Base-by-base conservation (phyloP, 2,329 filamentous ascomycete species). In the Fusarium sp. region DNA sequence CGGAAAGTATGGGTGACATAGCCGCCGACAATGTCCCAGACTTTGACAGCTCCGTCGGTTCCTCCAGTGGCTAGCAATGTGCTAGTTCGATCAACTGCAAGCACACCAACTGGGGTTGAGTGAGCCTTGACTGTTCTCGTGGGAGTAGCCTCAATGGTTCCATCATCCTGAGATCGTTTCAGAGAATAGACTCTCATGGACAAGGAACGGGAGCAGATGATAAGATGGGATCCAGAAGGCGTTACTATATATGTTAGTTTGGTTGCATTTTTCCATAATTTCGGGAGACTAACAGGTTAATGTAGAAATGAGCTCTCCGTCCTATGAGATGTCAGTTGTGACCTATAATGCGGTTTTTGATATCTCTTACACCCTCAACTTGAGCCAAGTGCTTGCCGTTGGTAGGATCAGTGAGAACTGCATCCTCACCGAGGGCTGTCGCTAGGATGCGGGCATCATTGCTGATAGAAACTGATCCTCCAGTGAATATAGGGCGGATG, bases 1-100 rank as follows among this genome's bases (percentile, higher is more conserved):
- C 95, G 92, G 80, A 99, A 97, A 1, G 93, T 97, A 80, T 99
- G 96, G 28, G 97, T 99, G 31, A 94, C 90, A 79, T 92, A 98
- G 23, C 96, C 96, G 45, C 91, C 93, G 51, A 86, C 85, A 63
- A 99, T 93, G 80, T 99, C 96, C 95, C 95, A 99, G 54, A 99
- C 91, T 80, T 99, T 99, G 74, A 98, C 93, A 1, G 92, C 89
- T 25, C 96, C 96, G 77, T 99, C 96, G 6, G 96, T 94, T 50
- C 93, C 93, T 67, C 97, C 96, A 18, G 95, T 98, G 18, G 94
- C 96, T 44, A 99, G 85, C 14, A 99, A 84, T 3, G 95, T 97
- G 75, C 94, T 92, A 2, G 94, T 97, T 56, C 89, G 86, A 78
- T 99, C 96, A 65, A 96, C 89, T 2, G 93, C 90, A 16, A 95